These are phyloP conservation scores for Poronia punctata DNA, from an alignment of 495 filamentous ascomycete species.

Conservation along the genomic window DNA sequence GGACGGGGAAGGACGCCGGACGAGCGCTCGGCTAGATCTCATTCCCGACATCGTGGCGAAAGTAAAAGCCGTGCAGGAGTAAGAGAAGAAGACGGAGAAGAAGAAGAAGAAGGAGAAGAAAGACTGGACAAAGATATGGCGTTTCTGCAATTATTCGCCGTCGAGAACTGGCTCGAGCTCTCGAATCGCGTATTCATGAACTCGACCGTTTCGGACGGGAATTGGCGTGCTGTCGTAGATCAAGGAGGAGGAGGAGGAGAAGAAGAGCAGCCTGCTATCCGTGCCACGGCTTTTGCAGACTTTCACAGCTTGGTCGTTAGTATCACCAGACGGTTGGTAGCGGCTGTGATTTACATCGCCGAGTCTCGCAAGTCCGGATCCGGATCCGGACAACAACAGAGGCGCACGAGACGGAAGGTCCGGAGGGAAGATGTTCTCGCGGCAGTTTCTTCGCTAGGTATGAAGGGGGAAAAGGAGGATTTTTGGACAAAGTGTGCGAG, in stretches of 20 bases:
- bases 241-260: too few species aligned
- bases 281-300: conserved; percentile 60
- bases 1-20: too few species aligned
- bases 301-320: conserved; percentile 62
- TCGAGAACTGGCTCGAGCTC: conserved; percentile 56
- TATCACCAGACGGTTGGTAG: conserved; percentile 61
- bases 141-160: conserved; percentile 46
- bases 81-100: neutral
- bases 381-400: conserved; percentile 35
- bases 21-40: too few species aligned
- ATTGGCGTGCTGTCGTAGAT: conserved; percentile 53
- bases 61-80: too few species aligned
- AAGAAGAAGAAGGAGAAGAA: conserved; percentile 4
- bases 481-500: conserved; percentile 58
- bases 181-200: conserved; percentile 76
- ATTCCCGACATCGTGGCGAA: too few species aligned
- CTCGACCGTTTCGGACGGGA: conserved; percentile 49
- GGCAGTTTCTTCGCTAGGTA: conserved; percentile 50
- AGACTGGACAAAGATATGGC: conserved; percentile 34
- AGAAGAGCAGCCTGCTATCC: conserved; percentile 56
- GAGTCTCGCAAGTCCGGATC: too few species aligned
- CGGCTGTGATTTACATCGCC: conserved; percentile 59
- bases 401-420: conserved; percentile 33
- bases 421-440: conserved; percentile 56
- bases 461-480: conserved; percentile 36